phyloP scores from a whole-genome alignment of 176 grass and related monocot species.

The Poa pratensis region DNA sequence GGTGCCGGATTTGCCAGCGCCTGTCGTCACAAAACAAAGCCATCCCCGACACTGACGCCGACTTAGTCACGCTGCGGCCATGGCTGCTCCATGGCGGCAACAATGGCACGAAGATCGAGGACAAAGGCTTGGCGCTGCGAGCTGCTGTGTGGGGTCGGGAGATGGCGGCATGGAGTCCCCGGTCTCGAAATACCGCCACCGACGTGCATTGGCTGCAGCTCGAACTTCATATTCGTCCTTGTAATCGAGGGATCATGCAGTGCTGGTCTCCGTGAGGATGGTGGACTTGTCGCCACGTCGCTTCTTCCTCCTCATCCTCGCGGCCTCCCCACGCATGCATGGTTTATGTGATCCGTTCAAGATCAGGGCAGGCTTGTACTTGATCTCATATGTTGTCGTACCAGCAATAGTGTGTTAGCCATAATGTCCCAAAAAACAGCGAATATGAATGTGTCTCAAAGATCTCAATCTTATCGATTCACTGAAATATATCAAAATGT shows the following conservation, averaged over 20 bases:
- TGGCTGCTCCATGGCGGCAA: constrained; percentile 40
- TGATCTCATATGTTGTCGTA: constrained; percentile 75
- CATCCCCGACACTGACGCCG: constrained; percentile 45
- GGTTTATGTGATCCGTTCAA: constrained; percentile 68
- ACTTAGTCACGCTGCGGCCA: constrained; percentile 36
- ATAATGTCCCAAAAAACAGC: background rate
- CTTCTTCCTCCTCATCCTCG: constrained; percentile 72
- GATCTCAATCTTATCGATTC: background rate
- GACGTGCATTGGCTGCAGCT: constrained; percentile 46
- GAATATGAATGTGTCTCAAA: background rate
- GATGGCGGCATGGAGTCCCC: constrained; percentile 30
- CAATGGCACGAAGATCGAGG: constrained; percentile 32
- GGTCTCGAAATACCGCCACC: background rate
- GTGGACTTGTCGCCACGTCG: constrained; percentile 71
- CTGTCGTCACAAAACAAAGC: background rate
- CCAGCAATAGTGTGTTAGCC: background rate
- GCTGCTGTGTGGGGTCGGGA: constrained; percentile 17
- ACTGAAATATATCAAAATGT: background rate
- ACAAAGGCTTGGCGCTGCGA: constrained; percentile 19
- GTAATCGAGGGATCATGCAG: constrained; percentile 82
- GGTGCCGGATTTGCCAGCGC: background rate
- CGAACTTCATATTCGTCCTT: constrained; percentile 59
- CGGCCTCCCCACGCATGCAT: constrained; percentile 87
- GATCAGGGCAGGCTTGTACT: constrained; percentile 93
- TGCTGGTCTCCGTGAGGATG: constrained; percentile 81